These are phyloP conservation scores for Termitomyces sp. DNA, from an alignment of 768 basidiomycete species.

Conservation along the genomic window DNA sequence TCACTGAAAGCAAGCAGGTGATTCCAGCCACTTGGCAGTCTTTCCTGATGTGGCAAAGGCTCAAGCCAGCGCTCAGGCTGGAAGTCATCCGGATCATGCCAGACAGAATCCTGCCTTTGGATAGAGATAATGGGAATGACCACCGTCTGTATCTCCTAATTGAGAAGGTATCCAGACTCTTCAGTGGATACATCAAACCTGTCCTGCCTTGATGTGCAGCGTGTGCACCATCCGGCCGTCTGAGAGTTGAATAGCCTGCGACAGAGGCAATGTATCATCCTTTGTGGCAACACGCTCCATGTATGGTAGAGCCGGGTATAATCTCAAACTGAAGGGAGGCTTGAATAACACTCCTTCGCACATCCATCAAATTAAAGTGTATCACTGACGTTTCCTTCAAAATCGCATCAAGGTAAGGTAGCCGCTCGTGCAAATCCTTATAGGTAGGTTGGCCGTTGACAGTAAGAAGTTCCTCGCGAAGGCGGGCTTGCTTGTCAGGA, in stretches of 20 bases:
- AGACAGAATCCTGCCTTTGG: background rate
- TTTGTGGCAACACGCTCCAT: background rate
- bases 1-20: background rate
- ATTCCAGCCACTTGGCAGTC: background rate
- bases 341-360: no score
- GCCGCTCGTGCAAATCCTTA: background rate
- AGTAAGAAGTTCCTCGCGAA: background rate
- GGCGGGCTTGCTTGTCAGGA: background rate
- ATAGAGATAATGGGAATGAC: background rate
- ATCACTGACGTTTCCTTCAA: background rate
- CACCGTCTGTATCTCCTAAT: background rate
- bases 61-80: background rate
- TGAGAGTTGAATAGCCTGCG: background rate
- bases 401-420: background rate
- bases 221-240: background rate
- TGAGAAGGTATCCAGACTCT: background rate
- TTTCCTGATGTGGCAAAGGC: background rate
- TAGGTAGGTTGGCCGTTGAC: background rate
- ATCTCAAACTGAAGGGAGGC: background rate
- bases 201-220: background rate
- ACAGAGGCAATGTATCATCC: background rate
- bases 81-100: background rate
- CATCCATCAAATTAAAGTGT: background rate
- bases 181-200: background rate
- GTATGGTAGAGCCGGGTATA: background rate